phyloP scores from a whole-genome alignment of 2,329 filamentous ascomycete species.

The Venturia oleaginea region DNA sequence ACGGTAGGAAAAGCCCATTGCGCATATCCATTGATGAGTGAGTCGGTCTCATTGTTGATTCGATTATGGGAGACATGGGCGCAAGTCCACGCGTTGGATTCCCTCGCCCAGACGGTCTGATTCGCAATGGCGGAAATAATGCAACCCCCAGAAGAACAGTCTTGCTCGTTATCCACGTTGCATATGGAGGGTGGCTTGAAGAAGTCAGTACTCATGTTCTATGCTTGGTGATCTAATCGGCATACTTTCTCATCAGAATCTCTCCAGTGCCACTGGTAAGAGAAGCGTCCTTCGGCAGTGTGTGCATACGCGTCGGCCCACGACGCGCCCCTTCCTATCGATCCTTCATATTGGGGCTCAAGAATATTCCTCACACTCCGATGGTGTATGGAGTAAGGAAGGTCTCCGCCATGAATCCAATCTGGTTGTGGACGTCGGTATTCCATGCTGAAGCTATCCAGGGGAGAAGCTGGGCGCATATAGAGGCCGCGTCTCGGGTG shows the following conservation, averaged over 20 bases:
- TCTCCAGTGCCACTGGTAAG: slow-evolving; percentile 43
- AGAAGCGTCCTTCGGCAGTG: slow-evolving; percentile 39
- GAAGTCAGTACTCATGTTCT: not conserved
- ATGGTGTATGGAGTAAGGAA: slow-evolving; percentile 38
- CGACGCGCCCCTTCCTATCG: slow-evolving; percentile 41
- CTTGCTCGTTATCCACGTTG: slow-evolving; percentile 29
- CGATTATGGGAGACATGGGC: slow-evolving; percentile 29
- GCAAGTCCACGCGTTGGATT: slow-evolving; percentile 32
- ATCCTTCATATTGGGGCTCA: slow-evolving; percentile 34
- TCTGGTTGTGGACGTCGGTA: slow-evolving; percentile 43
- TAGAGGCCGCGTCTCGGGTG: not conserved
- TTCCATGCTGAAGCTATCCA: slow-evolving; percentile 38
- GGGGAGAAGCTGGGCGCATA: not conserved
- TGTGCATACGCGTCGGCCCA: slow-evolving; percentile 46
- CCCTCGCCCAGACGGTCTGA: slow-evolving; percentile 28
- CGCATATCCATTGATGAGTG: slow-evolving; percentile 26
- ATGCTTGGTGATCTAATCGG: not conserved
- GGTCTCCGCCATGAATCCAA: slow-evolving; percentile 45
- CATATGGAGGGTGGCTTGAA: slow-evolving; percentile 24
- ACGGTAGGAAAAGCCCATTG: slow-evolving; percentile 30
- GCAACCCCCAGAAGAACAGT: slow-evolving; percentile 42
- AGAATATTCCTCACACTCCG: slow-evolving; percentile 27
- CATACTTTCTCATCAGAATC: slow-evolving; percentile 21
- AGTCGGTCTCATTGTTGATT: slow-evolving; percentile 25
- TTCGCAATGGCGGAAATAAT: slow-evolving; percentile 46